These are phyloP conservation scores for Endogone sp. DNA, from an alignment of 192 early-diverging fungal species.

Conservation along the genomic window DNA sequence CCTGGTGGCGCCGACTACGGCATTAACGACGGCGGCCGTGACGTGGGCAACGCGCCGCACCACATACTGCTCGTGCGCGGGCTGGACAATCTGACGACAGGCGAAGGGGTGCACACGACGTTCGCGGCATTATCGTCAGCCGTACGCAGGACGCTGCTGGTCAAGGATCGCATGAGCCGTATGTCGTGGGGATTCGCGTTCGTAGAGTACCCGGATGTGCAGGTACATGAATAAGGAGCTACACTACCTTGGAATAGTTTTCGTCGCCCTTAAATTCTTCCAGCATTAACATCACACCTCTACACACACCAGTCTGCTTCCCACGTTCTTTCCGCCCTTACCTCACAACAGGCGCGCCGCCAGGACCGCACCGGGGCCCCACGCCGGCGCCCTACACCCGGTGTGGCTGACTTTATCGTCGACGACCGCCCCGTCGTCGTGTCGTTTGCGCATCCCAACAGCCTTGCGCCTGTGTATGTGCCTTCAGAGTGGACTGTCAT, in stretches of 20 bases:
- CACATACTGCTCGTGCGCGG: slow-evolving; percentile 53
- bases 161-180: slow-evolving; percentile 51
- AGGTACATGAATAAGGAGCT: slow-evolving; percentile 30
- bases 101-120: slow-evolving; percentile 39
- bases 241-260: too few relatives aligned
- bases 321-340: neutral
- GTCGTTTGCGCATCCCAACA: slow-evolving; percentile 48
- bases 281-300: neutral
- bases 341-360: slow-evolving; percentile 3
- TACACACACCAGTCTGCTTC: neutral
- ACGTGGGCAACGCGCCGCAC: slow-evolving; percentile 48
- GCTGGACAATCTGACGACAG: slow-evolving; percentile 56
- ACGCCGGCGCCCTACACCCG: neutral
- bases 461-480: slow-evolving; percentile 60
- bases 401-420: slow-evolving; percentile 27
- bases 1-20: neutral
- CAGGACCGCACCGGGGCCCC: neutral
- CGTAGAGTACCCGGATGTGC: slow-evolving; percentile 45
- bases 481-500: slow-evolving; percentile 54
- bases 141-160: slow-evolving; percentile 40
- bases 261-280: too few relatives aligned
- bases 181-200: slow-evolving; percentile 66
- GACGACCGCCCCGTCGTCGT: slow-evolving; percentile 38
- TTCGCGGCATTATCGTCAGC: slow-evolving; percentile 19
- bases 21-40: slow-evolving; percentile 57